Evolutionary conservation across 345 rosid species (phyloP), one percentile per base, ranked within the genome.

Genomic region (Hibiscus tridactylites): DNA sequence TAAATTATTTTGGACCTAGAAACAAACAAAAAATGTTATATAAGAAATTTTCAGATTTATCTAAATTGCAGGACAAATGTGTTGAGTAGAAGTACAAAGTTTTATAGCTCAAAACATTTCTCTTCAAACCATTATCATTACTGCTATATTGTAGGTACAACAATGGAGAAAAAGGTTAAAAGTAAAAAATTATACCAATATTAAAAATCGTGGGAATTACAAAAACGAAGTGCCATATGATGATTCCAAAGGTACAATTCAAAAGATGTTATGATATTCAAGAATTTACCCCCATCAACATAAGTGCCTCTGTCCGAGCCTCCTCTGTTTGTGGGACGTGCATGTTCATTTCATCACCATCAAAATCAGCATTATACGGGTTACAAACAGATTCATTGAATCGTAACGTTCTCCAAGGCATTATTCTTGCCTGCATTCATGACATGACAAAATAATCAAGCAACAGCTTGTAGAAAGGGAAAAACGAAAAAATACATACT

Each of bases 291-390:
- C 97, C 99, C 99, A 95, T 95, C 80, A 95, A 77, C 86, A 83
- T 74, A 61, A 95, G 89, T 76, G 99, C 99, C 85, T 95, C 99
- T 59, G 97, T 86, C 65, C 99, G 90, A 70, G 99, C 99, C 85
- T 92, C 99, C 85, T 89, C 97, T 69, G 97, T 95, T 84, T 95
- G 97, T 33, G 99, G 99, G 21, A 95, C 99, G 79, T 90, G 99
- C 97, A 95, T 77, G 76, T 95, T 95, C 99, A 95, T 95, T 83
- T 95, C 99, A 80, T 95, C 99, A 73, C 99, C 99, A 81, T 95
- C 99, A 80, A 95, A 95, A 88, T 95, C 99, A 79, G 99, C 99
- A 90, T 95, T 95, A 78, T 95, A 95, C 76, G 99, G 99, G 78
- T 91, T 95, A 86, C 99, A 95, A 78, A 95, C 99, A 68, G 99